phyloP scores from a whole-genome alignment of 495 filamentous ascomycete genomes.

The Ascodesmis nigricans region DNA sequence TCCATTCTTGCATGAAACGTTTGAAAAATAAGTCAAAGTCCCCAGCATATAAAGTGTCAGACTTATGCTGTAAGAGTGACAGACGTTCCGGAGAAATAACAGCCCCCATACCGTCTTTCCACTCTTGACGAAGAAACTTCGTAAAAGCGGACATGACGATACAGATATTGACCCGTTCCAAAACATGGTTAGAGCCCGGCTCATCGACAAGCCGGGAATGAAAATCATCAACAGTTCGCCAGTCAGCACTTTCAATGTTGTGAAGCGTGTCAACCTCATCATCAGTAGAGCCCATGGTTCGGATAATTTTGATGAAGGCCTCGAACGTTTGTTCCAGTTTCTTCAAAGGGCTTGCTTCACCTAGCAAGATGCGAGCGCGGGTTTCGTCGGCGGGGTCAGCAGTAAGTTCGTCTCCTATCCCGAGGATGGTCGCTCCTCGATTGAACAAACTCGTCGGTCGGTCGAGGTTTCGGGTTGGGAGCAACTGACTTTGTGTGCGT shows the following conservation, averaged over 20 bases:
- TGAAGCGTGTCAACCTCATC: conserved; percentile 30
- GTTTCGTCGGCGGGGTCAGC: conserved; percentile 24
- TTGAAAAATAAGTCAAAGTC: conserved; percentile 79
- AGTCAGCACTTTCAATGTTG: conserved; percentile 31
- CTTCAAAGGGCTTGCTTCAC: conserved; percentile 26
- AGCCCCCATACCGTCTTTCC: conserved; percentile 71
- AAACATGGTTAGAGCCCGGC: too few relatives aligned
- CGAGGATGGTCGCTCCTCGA: conserved; percentile 14
- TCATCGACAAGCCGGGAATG: too few relatives aligned
- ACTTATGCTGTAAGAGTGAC: conserved; percentile 47
- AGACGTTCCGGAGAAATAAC: conserved; percentile 45
- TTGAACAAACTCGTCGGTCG: conserved; percentile 10
- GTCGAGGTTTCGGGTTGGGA: conserved; percentile 13
- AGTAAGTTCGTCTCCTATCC: conserved; percentile 8
- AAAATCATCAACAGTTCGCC: too few relatives aligned
- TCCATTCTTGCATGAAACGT: conserved; percentile 50
- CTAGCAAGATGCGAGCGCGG: conserved; percentile 22
- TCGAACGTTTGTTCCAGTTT: conserved; percentile 70
- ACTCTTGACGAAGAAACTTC: conserved; percentile 74
- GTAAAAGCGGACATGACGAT: conserved; percentile 88
- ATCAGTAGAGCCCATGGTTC: conserved; percentile 33
- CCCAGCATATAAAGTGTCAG: conserved; percentile 45
- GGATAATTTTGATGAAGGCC: conserved; percentile 60
- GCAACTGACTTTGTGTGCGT: conserved; percentile 17
- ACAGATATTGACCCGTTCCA: too few relatives aligned